Evolutionary conservation across 1,284 basidiomycete genomes (phyloP).

Genomic region (Cutaneotrichosporon dermatis): DNA sequence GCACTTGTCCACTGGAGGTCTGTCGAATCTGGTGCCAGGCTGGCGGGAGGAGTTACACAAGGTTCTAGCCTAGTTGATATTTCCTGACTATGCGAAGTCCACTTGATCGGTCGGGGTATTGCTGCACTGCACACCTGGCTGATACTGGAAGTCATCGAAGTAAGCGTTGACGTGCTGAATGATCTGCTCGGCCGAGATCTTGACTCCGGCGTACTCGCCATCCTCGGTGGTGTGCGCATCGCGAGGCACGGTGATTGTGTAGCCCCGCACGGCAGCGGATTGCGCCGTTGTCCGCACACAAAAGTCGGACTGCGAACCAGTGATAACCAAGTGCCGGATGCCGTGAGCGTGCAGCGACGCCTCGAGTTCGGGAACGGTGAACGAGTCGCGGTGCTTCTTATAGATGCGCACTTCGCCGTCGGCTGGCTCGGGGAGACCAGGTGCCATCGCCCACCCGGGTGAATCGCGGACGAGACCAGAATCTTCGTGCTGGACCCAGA

Average conservation of each 20-base stretch:
- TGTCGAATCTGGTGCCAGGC: too few relatives aligned
- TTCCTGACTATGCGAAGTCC: not conserved
- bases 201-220: not conserved
- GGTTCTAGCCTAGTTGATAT: too few relatives aligned
- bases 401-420: not conserved
- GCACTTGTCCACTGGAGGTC: too few relatives aligned
- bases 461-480: not conserved
- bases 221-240: constrained; percentile 13
- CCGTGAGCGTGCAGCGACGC: not conserved
- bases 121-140: not conserved
- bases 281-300: constrained; percentile 5
- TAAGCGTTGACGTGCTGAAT: not conserved
- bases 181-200: not conserved
- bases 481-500: constrained; percentile 10
- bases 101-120: not conserved
- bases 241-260: not conserved
- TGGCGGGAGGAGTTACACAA: too few relatives aligned
- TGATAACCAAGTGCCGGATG: not conserved
- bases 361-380: not conserved
- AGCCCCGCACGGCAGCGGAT: not conserved
- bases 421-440: not conserved
- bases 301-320: constrained; percentile 7
- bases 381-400: constrained; percentile 4
- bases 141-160: not conserved
- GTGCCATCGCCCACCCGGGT: not conserved